Conservation (phyloP, 805 yeast species). For the Metschnikowia reukaufii region DNA sequence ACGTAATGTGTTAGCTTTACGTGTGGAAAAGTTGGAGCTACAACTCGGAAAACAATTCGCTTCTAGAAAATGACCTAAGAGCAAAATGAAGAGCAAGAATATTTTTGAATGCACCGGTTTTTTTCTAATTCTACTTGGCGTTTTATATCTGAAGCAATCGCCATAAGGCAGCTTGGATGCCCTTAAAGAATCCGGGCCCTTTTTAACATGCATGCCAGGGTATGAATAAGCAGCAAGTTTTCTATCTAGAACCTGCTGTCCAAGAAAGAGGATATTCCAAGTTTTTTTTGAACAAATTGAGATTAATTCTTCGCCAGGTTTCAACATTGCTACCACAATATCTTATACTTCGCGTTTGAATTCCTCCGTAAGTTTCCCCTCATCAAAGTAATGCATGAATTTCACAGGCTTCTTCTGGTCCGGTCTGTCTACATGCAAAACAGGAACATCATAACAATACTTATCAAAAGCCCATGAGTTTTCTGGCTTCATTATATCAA, state of each 20-base stretch:
- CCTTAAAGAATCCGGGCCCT: no score
- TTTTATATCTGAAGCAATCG: no score
- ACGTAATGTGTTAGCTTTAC: slow-evolving; percentile 11
- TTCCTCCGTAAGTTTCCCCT: slow-evolving; percentile 54
- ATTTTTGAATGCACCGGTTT: background rate
- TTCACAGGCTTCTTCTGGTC: slow-evolving; percentile 49
- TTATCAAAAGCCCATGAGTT: slow-evolving; percentile 67
- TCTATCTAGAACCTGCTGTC: no score
- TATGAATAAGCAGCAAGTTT: no score
- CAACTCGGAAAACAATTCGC: slow-evolving; percentile 1
- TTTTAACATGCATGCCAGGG: no score
- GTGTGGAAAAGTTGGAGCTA: slow-evolving; percentile 4
- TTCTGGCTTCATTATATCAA: slow-evolving; percentile 60
- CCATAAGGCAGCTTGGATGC: no score
- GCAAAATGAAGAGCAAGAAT: background rate
- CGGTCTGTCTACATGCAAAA: slow-evolving; percentile 60
- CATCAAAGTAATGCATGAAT: slow-evolving; percentile 67
- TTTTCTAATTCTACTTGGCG: background rate
- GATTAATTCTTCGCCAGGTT: no score
- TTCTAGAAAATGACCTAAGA: background rate
- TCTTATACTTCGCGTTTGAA: slow-evolving; percentile 23
- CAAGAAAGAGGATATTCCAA: no score
- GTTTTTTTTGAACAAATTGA: no score
- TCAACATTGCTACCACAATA: background rate
- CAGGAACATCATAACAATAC: slow-evolving; percentile 80